Conservation (phyloP, 2,329 filamentous ascomycete genomes). For the Lecanicillium sp. region DNA sequence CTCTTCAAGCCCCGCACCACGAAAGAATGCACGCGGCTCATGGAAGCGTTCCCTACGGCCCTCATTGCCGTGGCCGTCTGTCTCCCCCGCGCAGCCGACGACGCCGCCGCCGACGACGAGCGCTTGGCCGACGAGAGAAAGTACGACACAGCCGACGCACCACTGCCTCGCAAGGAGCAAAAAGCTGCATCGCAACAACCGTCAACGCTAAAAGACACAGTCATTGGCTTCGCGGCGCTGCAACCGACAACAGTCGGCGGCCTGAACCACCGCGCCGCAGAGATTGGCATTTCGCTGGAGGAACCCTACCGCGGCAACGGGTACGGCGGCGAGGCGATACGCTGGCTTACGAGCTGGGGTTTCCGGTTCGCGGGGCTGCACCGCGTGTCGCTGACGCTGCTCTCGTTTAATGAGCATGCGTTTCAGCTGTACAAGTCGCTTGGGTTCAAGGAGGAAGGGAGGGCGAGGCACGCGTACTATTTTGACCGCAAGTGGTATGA, state of each 20-base stretch:
- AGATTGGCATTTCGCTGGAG: slow-evolving; percentile 26
- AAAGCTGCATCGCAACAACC: no score
- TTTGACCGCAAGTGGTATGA: slow-evolving; percentile 31
- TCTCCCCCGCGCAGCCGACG: neutral
- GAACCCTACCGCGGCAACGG: slow-evolving; percentile 25
- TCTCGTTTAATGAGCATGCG: slow-evolving; percentile 31
- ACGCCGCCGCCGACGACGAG: neutral
- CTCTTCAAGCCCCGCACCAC: neutral
- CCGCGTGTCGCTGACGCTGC: slow-evolving; percentile 25
- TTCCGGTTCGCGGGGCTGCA: slow-evolving; percentile 33
- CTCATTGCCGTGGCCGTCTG: neutral
- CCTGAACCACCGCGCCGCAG: neutral
- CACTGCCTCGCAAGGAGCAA: no score
- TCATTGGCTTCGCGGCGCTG: neutral
- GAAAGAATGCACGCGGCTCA: neutral
- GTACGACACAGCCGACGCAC: no score
- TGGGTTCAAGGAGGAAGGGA: slow-evolving; percentile 33
- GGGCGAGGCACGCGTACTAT: slow-evolving; percentile 16
- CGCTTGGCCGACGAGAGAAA: neutral
- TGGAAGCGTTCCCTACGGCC: neutral
- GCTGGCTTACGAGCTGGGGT: slow-evolving; percentile 34
- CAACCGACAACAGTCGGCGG: no score
- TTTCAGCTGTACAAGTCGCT: slow-evolving; percentile 29
- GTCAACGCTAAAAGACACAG: neutral
- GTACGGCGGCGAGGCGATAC: slow-evolving; percentile 35